Conservation (phyloP, 805 yeast genomes). For the Wickerhamiella sergipiensis region DNA sequence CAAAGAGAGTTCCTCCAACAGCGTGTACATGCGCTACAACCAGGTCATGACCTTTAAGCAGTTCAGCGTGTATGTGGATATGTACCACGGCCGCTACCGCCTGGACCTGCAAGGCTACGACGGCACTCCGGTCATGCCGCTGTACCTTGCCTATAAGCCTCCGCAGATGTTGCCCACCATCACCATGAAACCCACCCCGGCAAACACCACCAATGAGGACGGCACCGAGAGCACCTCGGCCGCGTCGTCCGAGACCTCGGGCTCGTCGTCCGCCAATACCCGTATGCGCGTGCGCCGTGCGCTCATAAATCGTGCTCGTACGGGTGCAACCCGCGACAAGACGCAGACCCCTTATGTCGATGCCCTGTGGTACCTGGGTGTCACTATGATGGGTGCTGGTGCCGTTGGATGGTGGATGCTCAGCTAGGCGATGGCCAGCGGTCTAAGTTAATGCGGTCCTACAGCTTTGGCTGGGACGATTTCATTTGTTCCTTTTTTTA, state of each 20-base stretch:
- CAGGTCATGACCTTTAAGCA: slow-evolving; percentile 49
- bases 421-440: not conserved
- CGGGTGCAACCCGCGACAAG: slow-evolving; percentile 39
- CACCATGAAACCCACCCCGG: slow-evolving; percentile 74
- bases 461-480: not conserved
- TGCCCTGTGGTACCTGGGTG: slow-evolving; percentile 29
- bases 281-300: slow-evolving; percentile 46
- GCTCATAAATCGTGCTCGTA: slow-evolving; percentile 65
- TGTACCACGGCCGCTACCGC: slow-evolving; percentile 72
- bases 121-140: slow-evolving; percentile 71
- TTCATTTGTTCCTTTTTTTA: not conserved
- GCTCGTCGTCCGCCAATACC: slow-evolving; percentile 3
- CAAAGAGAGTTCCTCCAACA: slow-evolving; percentile 25
- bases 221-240: slow-evolving; percentile 1
- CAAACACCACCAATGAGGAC: not conserved
- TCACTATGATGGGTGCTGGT: slow-evolving; percentile 26
- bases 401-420: slow-evolving; percentile 19
- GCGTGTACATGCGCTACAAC: slow-evolving; percentile 50
- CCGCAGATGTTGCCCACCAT: slow-evolving; percentile 92
- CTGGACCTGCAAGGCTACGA: slow-evolving; percentile 57
- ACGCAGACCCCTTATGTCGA: slow-evolving; percentile 13
- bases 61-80: slow-evolving; percentile 49
- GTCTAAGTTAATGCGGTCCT: not conserved
- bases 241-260: slow-evolving; percentile 6
- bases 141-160: slow-evolving; percentile 84